These are phyloP conservation scores for Paraphaeosphaeria minitans DNA, from an alignment of 2,329 filamentous ascomycete species.

Conservation along the genomic window DNA sequence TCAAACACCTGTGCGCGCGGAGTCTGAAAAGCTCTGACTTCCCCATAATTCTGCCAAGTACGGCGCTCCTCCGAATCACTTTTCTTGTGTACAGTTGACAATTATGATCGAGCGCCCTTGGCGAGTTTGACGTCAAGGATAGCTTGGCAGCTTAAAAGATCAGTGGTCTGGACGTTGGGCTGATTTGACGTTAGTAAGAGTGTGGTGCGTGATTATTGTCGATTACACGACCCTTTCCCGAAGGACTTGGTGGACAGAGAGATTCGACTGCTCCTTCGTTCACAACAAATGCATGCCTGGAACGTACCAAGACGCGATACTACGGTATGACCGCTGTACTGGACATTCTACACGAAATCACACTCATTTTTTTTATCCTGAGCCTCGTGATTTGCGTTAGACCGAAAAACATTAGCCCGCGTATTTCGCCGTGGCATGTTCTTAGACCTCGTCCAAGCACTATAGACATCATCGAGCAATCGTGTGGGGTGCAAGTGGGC, in stretches of 20 bases:
- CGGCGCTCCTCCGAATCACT: background rate
- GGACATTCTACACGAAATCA: background rate
- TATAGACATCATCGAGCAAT: background rate
- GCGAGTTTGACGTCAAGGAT: constrained; percentile 14
- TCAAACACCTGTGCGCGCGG: constrained; percentile 6
- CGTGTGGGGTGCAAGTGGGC: background rate
- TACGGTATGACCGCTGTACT: background rate
- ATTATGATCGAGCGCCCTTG: background rate
- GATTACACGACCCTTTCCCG: constrained; percentile 11
- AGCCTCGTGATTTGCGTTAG: background rate
- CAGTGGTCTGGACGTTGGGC: background rate
- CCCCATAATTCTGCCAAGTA: background rate
- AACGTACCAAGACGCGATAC: background rate
- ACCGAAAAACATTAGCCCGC: background rate
- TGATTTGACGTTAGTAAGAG: background rate
- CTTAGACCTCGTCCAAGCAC: background rate
- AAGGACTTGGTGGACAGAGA: background rate
- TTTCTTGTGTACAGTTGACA: background rate
- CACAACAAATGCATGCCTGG: background rate
- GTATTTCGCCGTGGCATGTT: background rate
- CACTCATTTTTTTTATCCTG: background rate
- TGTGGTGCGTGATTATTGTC: constrained; percentile 1
- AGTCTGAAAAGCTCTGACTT: constrained; percentile 1
- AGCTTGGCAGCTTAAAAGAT: constrained; percentile 10
- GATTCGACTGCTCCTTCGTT: background rate